phyloP scores from a whole-genome alignment of 345 rosid genomes.

The Mallotus nudiflorus region DNA sequence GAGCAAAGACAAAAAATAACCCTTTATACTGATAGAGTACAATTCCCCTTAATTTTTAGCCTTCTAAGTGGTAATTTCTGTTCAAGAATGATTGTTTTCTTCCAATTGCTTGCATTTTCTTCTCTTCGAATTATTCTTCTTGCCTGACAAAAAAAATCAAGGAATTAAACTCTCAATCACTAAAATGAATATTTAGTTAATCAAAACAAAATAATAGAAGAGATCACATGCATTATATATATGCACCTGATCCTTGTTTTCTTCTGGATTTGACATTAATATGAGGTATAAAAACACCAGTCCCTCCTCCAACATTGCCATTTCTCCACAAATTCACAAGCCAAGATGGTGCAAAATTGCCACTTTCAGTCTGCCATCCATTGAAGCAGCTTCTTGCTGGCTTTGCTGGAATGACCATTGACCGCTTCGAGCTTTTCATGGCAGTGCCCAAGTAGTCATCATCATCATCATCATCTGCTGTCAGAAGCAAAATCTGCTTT shows the following conservation, averaged over 20 bases:
- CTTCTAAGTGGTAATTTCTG: background rate
- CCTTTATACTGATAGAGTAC: no score
- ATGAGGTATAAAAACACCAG: constrained; percentile 16
- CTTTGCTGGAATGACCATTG: no score
- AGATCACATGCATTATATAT: no score
- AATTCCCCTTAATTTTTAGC: no score
- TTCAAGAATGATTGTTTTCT: background rate
- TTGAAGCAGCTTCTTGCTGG: constrained; percentile 11
- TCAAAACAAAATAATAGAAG: background rate
- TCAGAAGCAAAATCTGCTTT: constrained; percentile 13
- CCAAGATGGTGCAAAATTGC: constrained; percentile 26
- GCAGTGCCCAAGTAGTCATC: background rate
- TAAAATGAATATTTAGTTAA: background rate
- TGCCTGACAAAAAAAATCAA: background rate
- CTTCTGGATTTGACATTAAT: background rate
- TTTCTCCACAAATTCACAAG: constrained; percentile 24
- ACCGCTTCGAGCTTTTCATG: no score
- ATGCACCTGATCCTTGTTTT: background rate
- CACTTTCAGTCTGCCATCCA: constrained; percentile 20
- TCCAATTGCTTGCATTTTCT: background rate
- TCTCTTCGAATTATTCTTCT: background rate
- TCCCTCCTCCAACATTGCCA: constrained; percentile 10
- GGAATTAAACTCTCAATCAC: background rate
- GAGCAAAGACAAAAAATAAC: no score
- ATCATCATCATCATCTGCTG: constrained; percentile 37